Evolutionary conservation across 306 rosid genomes (phyloP), one percentile per base, ranked within the genome.

Genomic region (Vigna unguiculata): DNA sequence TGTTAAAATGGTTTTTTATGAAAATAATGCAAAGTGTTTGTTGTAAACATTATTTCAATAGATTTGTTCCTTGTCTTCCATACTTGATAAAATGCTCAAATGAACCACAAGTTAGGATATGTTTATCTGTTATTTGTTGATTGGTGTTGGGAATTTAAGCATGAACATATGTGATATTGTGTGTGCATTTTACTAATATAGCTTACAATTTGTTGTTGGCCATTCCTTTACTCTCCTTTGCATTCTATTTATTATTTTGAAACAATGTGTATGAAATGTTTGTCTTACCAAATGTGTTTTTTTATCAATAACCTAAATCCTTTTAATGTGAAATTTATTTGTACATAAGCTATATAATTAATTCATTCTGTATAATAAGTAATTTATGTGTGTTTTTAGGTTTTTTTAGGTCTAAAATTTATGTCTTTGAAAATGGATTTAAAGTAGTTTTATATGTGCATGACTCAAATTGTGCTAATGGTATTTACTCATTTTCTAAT

Each of bases 31-130:
- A 8, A 8, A 40, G 10, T 40, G 45, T 40, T 38, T 0, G 13
- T 40, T 9, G 45, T 40, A 9, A 2, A 9, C 2, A 9, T 2
- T 9, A 3, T 40, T 40, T 1, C 43, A 8, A 38, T 32, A 3
- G 2, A 1, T 41, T 41, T 41, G 4, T 43, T 43, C 48, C 48
- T 43, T 43, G 16, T 14, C 14, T 61, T 6, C 32, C 28, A 6
- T 63, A 58, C 58, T 52, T 30, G 69, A 54, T 21, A 41, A 63
- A 72, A 79, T 79, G 49, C 65, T 68, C 68, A 41, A 59, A 48
- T 5, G 13, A 61, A 72, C 14, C 30, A n/a, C 34, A 19, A 17
- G 9, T 45, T 43, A 24, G 25, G 45, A 51, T 38, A 49, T 58
- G 59, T 76, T 19, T 15, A 9, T 28, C 15, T 16, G 40, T 54